Percentiles rank a stretch among this genome's conserved stretches.
Evolutionary conservation across 78 protist genomes (phyloP).

Genomic region (Protostelium mycophagum): DNA sequence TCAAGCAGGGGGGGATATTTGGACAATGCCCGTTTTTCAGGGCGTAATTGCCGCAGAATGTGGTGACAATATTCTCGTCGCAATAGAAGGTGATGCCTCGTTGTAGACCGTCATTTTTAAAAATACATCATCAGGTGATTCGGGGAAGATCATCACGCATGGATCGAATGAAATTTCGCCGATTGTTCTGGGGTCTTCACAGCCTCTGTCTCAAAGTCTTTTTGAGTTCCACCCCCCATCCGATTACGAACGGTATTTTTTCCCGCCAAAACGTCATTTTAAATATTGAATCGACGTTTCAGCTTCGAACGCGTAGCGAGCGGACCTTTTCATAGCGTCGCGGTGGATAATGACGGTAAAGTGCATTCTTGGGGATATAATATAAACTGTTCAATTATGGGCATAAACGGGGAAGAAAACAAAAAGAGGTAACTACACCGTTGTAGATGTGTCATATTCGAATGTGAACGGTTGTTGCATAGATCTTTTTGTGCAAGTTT

Average conservation of each 20-base stretch:
- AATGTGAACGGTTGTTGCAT: no score
- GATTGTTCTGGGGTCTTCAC: not conserved
- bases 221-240: not conserved
- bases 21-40: no score
- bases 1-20: no score
- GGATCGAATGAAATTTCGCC: not conserved
- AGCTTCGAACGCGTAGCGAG: not conserved
- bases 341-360: not conserved
- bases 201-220: not conserved
- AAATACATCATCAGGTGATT: not conserved
- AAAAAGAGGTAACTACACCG: no score
- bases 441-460: no score
- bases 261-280: not conserved
- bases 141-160: not conserved
- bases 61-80: not conserved
- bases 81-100: not conserved
- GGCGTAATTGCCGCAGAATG: not conserved
- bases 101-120: no score
- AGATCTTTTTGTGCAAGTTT: no score
- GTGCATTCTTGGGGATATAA: not conserved
- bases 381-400: not conserved
- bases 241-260: not conserved
- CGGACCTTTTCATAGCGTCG: not conserved
- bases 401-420: not conserved
- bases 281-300: not conserved